These are phyloP conservation scores for Trypanosoma platydactyli DNA, from an alignment of 208 protist species.

Conservation along the genomic window DNA sequence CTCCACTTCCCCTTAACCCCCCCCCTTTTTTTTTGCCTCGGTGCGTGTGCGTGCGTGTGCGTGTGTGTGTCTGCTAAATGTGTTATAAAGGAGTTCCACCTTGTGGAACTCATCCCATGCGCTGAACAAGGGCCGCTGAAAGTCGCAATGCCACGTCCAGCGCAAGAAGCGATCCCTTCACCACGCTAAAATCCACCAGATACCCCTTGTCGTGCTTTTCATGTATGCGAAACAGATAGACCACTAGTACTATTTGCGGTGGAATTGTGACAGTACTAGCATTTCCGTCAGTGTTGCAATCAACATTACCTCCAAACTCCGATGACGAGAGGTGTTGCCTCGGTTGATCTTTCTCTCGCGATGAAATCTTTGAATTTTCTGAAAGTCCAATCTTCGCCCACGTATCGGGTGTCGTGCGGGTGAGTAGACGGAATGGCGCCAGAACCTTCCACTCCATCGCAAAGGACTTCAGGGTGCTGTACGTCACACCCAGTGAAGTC, in stretches of 20 bases:
- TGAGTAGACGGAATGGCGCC: slow-evolving; percentile 66
- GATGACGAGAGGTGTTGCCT: slow-evolving; percentile 8
- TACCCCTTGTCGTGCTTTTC: slow-evolving; percentile 80
- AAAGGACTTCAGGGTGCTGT: slow-evolving; percentile 53
- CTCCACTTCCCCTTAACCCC: not conserved
- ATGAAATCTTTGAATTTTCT: slow-evolving; percentile 2
- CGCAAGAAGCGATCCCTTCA: slow-evolving; percentile 57
- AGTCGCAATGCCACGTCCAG: slow-evolving; percentile 62
- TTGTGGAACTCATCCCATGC: slow-evolving; percentile 20
- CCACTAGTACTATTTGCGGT: slow-evolving; percentile 45
- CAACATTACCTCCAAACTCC: not conserved
- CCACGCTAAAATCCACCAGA: slow-evolving; percentile 72
- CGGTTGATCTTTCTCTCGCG: slow-evolving; percentile 11
- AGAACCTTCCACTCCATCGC: slow-evolving; percentile 88
- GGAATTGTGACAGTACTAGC: not conserved
- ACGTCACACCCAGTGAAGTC: slow-evolving; percentile 50
- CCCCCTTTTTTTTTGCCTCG: not conserved
- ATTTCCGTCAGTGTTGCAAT: not conserved
- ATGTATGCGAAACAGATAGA: slow-evolving; percentile 85
- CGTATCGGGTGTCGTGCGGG: slow-evolving; percentile 57
- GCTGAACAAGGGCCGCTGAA: slow-evolving; percentile 47
- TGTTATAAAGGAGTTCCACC: not conserved
- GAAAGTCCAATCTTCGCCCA: slow-evolving; percentile 39
- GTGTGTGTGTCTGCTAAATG: not conserved
- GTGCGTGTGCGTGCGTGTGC: too few species aligned